phyloP scores from a whole-genome alignment of 2,329 filamentous ascomycete genomes.

The Epichloe elymi region DNA sequence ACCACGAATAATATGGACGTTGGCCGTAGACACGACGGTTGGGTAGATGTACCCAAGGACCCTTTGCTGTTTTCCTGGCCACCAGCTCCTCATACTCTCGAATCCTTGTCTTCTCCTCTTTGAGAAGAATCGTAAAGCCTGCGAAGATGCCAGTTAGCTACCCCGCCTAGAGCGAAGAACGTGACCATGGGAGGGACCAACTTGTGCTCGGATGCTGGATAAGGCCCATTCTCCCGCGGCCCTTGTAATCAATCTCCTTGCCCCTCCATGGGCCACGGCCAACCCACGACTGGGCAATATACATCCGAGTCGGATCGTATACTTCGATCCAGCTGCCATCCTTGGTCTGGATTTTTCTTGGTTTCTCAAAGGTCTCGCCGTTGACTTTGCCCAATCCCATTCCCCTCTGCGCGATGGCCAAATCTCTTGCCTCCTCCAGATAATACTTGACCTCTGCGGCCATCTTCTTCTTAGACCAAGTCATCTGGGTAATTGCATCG shows the following conservation, averaged over 20 bases:
- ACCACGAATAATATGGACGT: slow-evolving; percentile 88
- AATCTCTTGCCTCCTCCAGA: slow-evolving; percentile 67
- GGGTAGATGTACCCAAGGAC: slow-evolving; percentile 78
- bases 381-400: slow-evolving; percentile 59
- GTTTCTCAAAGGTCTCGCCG: slow-evolving; percentile 24
- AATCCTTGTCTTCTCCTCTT: slow-evolving; percentile 85
- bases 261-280: slow-evolving; percentile 55
- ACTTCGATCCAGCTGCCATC: slow-evolving; percentile 61
- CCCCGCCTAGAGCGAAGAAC: neutral
- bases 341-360: slow-evolving; percentile 53
- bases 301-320: slow-evolving; percentile 66
- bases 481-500: slow-evolving; percentile 89
- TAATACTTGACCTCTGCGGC: slow-evolving; percentile 68
- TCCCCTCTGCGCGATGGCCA: slow-evolving; percentile 64
- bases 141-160: neutral
- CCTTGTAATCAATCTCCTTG: slow-evolving; percentile 54
- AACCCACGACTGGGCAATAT: slow-evolving; percentile 89
- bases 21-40: slow-evolving; percentile 75
- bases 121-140: slow-evolving; percentile 71
- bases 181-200: slow-evolving; percentile 31
- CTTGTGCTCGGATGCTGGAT: slow-evolving; percentile 62
- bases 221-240: slow-evolving; percentile 56
- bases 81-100: slow-evolving; percentile 66
- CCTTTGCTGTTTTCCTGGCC: slow-evolving; percentile 59
- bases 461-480: slow-evolving; percentile 87